Conservation (phyloP, 2,329 filamentous ascomycete genomes). For the Clarireedia monteithiana region DNA sequence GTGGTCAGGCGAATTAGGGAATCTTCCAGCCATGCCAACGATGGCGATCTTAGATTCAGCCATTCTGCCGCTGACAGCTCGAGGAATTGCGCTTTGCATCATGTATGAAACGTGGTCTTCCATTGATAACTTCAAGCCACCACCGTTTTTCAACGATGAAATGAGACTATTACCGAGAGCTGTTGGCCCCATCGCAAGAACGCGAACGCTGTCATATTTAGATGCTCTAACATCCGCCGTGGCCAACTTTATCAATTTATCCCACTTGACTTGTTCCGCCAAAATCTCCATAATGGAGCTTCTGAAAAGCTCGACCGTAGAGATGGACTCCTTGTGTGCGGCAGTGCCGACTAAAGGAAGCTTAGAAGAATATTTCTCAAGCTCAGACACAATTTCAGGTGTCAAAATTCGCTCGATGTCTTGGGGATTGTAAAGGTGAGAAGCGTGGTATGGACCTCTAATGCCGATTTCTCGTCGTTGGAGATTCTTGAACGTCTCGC, state of each 20-base stretch:
- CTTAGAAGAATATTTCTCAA: constrained; percentile 9
- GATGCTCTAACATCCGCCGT: constrained; percentile 10
- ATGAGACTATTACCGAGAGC: constrained; percentile 12
- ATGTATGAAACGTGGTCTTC: constrained; percentile 15
- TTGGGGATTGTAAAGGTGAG: constrained; percentile 22
- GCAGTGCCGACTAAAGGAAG: constrained; percentile 11
- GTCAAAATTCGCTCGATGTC: constrained; percentile 20
- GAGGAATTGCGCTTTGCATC: constrained; percentile 13
- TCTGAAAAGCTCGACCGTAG: constrained; percentile 13
- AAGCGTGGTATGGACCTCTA: constrained; percentile 26
- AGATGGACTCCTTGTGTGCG: not conserved
- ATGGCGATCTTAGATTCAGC: constrained; percentile 47
- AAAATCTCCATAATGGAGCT: constrained; percentile 16
- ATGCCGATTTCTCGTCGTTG: constrained; percentile 16
- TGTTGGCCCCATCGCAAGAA: constrained; percentile 19
- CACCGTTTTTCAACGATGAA: constrained; percentile 3
- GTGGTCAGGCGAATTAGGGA: constrained; percentile 62
- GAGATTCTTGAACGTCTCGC: constrained; percentile 9
- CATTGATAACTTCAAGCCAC: constrained; percentile 11
- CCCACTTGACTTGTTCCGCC: constrained; percentile 14
- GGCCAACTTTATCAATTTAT: constrained; percentile 11
- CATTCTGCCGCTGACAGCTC: constrained; percentile 8
- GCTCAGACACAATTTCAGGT: constrained; percentile 8
- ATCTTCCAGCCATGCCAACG: constrained; percentile 72
- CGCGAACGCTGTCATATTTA: constrained; percentile 8